Evolutionary conservation across 345 rosid species (phyloP).

Genomic region (Boechera divaricarpa): DNA sequence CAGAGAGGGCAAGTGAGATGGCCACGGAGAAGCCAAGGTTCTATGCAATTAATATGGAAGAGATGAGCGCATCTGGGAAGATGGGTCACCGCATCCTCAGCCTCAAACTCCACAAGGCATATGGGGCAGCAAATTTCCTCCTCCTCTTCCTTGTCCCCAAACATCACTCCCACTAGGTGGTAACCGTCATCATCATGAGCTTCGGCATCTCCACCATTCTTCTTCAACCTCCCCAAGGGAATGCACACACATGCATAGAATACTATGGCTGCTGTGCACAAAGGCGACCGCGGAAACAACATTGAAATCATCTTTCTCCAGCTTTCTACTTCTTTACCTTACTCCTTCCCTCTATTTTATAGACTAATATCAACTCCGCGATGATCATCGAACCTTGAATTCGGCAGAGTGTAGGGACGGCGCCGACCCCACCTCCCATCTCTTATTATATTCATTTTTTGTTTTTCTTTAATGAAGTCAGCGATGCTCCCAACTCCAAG

Average conservation of each 20-base stretch:
- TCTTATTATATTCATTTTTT: conserved; percentile 34
- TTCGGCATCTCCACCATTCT: conserved; percentile 17
- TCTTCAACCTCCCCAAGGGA: conserved; percentile 46
- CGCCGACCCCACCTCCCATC: conserved; percentile 60
- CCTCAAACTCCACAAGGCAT: conserved; percentile 63
- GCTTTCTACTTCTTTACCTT: conserved; percentile 23
- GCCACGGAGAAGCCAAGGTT: conserved; percentile 60
- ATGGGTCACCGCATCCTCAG: conserved; percentile 58
- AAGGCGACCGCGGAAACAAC: conserved; percentile 50
- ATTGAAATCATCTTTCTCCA: conserved; percentile 56
- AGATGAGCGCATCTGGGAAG: conserved; percentile 65
- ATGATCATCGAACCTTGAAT: conserved; percentile 26
- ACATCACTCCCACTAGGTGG: conserved; percentile 48
- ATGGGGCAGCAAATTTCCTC: conserved; percentile 61
- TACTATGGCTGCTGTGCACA: conserved; percentile 56
- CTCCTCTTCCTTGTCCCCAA: conserved; percentile 44
- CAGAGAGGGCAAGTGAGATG: conserved; percentile 85
- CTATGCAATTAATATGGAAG: conserved; percentile 69
- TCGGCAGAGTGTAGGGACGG: conserved; percentile 60
- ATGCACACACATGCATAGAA: conserved; percentile 64
- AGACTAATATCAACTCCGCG: conserved; percentile 25
- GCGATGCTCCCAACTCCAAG: conserved; percentile 41
- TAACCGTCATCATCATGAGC: conserved; percentile 1
- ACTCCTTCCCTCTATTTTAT: conserved; percentile 24
- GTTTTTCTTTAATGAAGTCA: conserved; percentile 36